Base-by-base conservation (phyloP, 495 filamentous ascomycete species). In the Aspergillus cavernicola region DNA sequence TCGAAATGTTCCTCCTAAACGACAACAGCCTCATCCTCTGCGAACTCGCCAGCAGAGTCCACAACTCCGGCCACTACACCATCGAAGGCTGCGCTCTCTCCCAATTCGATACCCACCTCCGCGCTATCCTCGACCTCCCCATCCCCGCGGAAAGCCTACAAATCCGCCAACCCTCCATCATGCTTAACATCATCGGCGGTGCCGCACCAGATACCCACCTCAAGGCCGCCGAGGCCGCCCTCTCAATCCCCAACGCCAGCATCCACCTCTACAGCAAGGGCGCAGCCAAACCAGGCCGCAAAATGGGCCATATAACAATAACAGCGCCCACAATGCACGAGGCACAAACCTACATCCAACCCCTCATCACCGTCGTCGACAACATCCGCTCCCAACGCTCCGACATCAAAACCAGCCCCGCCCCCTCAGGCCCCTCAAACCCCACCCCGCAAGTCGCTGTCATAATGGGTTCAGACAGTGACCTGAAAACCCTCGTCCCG, bases 1-100 rank as follows among this genome's bases (percentile, higher is more conserved):
- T 97, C 0, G 93, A 98, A 69, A 89, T 97, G 85, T 98, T 97
- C 68, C 75, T 97, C 7, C 80, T 95, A n/a, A 72, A 85, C 38
- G 83, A 95, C 62, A 82, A 80, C 72, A 74, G 58, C 52, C 76
- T 95, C 3, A 71, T 95, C 55, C 77, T 98, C 49, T 96, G 95
- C 68, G 93, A 98, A 70, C 87, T 97, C 44, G 93, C 93, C n/a
- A 90, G 90, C 39, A 83, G 93, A 9, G 90, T 92, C 36, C 93
- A 98, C 72, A 98, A 97, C 71, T 95, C 90, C 1, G 93, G 93
- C 12, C 93, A 98, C 70, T 95, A 93, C 73, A 97, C 90, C 18
- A 98, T 98, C 60, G 93, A 98, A 76, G 89, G 89, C 26, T 91
- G 95, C 52, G 81, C 82, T 0, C 76, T 93, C 53, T 96, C 91